Evolutionary conservation across 257 asterid genomes (phyloP).

Genomic region (Rauvolfia tetraphylla): DNA sequence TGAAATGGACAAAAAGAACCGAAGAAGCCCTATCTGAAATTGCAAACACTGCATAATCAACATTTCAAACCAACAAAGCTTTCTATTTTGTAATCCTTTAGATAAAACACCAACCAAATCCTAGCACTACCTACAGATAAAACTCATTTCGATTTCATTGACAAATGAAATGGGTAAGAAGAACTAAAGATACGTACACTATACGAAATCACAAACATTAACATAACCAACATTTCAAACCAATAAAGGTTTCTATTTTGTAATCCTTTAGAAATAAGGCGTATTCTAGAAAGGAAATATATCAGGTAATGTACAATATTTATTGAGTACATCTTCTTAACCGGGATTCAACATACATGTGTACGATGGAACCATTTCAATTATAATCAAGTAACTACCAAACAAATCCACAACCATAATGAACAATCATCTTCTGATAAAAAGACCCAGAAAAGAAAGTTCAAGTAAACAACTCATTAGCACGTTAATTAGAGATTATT

Average conservation of each 20-base stretch:
- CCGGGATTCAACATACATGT: not conserved
- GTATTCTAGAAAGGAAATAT: too few relatives aligned
- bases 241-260: not conserved
- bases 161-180: conserved; percentile 2
- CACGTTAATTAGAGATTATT: not conserved
- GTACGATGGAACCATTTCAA: not conserved
- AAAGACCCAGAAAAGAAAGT: not conserved
- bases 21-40: not conserved
- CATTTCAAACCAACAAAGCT: not conserved
- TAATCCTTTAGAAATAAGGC: not conserved
- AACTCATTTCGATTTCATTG: not conserved
- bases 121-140: conserved; percentile 8
- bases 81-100: too few relatives aligned
- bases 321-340: not conserved
- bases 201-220: not conserved
- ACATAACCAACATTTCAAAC: not conserved
- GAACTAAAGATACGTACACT: not conserved
- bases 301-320: not conserved
- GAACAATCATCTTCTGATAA: not conserved
- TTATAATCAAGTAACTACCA: not conserved
- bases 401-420: not conserved
- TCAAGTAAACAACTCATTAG: not conserved
- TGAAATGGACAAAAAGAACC: not conserved
- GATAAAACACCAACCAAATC: conserved; percentile 4
- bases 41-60: not conserved